Evolutionary conservation across 805 yeast genomes (phyloP).

Genomic region (Monosporozyma aquatica): DNA sequence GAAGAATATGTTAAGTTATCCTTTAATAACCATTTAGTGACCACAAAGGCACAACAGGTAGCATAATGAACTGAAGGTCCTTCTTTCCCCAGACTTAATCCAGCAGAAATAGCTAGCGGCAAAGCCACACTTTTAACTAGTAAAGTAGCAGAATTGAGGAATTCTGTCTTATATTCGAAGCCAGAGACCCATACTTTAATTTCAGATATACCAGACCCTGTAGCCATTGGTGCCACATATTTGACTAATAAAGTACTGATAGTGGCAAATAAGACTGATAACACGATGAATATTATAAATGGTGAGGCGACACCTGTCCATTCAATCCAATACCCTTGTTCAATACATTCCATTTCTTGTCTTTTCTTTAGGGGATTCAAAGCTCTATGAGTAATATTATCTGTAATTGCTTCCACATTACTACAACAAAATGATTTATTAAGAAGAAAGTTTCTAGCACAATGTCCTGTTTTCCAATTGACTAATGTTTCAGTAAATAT

Average conservation of each 20-base stretch:
- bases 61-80: constrained; percentile 99
- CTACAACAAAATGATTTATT: constrained; percentile 71
- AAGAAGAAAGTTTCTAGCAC: constrained; percentile 58
- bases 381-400: constrained; percentile 14
- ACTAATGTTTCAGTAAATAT: constrained; percentile 83
- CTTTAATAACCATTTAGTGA: constrained; percentile 45
- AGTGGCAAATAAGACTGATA: constrained; percentile 55
- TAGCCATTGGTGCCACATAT: constrained; percentile 75
- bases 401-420: not conserved
- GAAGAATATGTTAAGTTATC: constrained; percentile 29
- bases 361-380: constrained; percentile 8
- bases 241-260: constrained; percentile 62
- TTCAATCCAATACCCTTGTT: constrained; percentile 45
- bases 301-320: constrained; percentile 45
- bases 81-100: constrained; percentile 90
- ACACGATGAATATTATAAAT: constrained; percentile 48
- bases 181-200: constrained; percentile 93
- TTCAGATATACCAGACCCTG: constrained; percentile 96
- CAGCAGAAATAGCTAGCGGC: constrained; percentile 89
- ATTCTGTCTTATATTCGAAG: constrained; percentile 60
- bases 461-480: constrained; percentile 69
- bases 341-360: constrained; percentile 40
- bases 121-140: constrained; percentile 68
- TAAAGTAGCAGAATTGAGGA: constrained; percentile 64
- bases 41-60: constrained; percentile 84